Evolutionary conservation across 2,329 filamentous ascomycete genomes (phyloP), one percentile per base, ranked within the genome.

Genomic region (Scytalidium sp.): DNA sequence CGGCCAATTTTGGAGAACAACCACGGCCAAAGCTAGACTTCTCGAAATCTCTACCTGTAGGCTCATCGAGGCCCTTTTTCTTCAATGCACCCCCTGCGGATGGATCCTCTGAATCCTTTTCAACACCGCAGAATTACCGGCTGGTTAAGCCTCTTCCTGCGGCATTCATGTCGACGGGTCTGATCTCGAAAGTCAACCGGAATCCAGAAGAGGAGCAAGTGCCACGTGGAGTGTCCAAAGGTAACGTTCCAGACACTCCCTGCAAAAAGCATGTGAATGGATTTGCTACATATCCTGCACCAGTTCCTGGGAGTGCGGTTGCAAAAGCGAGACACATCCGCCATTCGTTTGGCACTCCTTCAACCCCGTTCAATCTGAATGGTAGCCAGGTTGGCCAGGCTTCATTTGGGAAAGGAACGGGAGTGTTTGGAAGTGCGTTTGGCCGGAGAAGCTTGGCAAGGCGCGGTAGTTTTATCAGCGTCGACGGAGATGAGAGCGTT

Each of bases 101-200:
- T 41, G 72, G 76, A 32, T 43, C 46, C 1, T 74, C 75, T 19
- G 77, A 75, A 3, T 65, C 68, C 19, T 85, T 90, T 57, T 85
- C 86, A 25, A 95, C 90, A 0, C 90, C 90, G 0, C 80, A 86
- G 47, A 82, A 81, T 48, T 94, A 88, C 70, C 92, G 90, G 67
- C 75, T 82, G 45, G 87, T 83, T 7, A 90, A 85, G 63, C 87
- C 92, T 19, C 79, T 88, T 49, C 85, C 88, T 25, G 84, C 88
- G 39, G 91, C 91, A 6, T 97, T 97, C 70, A 91, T 90, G 76
- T 97, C 94, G 1, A 97, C 94, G 1, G 92, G 93, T 1, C 75
- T 99, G 22, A 87, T 99, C 47, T 97, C 94, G 10, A 99, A 99
- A 72, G 89, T 95, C 68, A 95, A 94, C 63, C 85, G 89, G 50